A percentile compares a stretch with the other conserved stretches of the same genome.
These are phyloP conservation scores for Kodamaea leandrae DNA, from an alignment of 805 yeast species.

Conservation along the genomic window DNA sequence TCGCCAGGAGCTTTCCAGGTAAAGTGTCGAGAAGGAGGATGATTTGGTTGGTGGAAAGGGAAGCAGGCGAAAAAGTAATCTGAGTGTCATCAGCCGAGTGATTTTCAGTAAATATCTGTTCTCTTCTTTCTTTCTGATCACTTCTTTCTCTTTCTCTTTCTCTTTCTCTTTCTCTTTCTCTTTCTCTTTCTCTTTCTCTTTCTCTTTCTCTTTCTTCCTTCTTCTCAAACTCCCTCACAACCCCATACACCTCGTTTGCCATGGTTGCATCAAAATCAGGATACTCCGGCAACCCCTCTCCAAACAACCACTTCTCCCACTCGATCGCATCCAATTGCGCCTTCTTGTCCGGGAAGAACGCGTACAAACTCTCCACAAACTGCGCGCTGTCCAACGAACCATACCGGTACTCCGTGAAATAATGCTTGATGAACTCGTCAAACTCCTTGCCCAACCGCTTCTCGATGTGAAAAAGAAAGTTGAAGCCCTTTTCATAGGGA, in stretches of 20 bases:
- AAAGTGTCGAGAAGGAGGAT: constrained; percentile 25
- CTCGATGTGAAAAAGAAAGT: constrained; percentile 42
- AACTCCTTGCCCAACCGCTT: constrained; percentile 22
- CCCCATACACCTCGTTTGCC: constrained; percentile 25
- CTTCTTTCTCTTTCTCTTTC: too few species aligned
- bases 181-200: constrained; percentile 24
- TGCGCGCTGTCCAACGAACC: constrained; percentile 26
- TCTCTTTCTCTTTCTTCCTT: background rate
- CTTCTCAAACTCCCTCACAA: background rate
- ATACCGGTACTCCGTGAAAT: constrained; percentile 28
- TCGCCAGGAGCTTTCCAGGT: constrained; percentile 15
- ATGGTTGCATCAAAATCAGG: constrained; percentile 28
- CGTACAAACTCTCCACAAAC: constrained; percentile 26
- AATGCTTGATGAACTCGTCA: constrained; percentile 29
- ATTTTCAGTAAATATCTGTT: constrained; percentile 5
- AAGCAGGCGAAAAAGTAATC: constrained; percentile 8
- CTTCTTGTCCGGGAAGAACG: constrained; percentile 22
- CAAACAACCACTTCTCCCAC: constrained; percentile 30
- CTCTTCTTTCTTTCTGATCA: too few species aligned
- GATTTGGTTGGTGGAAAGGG: constrained; percentile 26
- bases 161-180: constrained; percentile 5
- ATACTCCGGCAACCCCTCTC: constrained; percentile 23
- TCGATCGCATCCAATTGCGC: constrained; percentile 24
- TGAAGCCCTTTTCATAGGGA: constrained; percentile 90
- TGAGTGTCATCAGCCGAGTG: background rate